Percentiles rank a stretch among this genome's conserved stretches.
These are phyloP conservation scores for Fusarium fracticaudum DNA, from an alignment of 2,329 filamentous ascomycete species.

Conservation along the genomic window DNA sequence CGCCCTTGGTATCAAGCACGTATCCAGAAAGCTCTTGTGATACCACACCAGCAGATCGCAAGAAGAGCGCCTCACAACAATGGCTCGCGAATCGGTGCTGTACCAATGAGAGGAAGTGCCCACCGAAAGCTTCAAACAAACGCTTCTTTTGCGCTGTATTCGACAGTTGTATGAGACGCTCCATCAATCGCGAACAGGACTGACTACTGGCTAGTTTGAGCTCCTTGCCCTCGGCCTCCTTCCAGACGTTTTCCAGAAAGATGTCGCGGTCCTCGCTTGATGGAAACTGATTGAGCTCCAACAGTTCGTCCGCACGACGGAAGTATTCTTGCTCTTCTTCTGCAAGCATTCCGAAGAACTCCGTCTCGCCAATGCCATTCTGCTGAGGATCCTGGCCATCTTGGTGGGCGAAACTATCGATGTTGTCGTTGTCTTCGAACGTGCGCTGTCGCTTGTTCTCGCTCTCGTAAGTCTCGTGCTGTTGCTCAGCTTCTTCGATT, in stretches of 20 bases:
- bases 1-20: constrained; percentile 55
- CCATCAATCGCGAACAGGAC: constrained; percentile 92
- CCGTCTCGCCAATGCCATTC: constrained; percentile 61
- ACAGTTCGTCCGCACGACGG: constrained; percentile 84
- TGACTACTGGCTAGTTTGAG: constrained; percentile 96
- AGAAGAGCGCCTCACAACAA: constrained; percentile 93
- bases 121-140: constrained; percentile 84
- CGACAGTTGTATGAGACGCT: constrained; percentile 86
- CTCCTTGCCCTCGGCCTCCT: constrained; percentile 90
- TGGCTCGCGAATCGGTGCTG: constrained; percentile 97
- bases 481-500: constrained; percentile 41
- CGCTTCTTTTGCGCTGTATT: constrained; percentile 83
- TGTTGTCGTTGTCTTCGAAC: constrained; percentile 31
- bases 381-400: constrained; percentile 39
- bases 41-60: constrained; percentile 81
- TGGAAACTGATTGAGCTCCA: constrained; percentile 89
- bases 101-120: constrained; percentile 88
- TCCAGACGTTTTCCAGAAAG: constrained; percentile 84
- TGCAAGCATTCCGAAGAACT: constrained; percentile 93
- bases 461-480: constrained; percentile 29
- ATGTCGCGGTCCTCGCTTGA: constrained; percentile 75
- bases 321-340: constrained; percentile 97
- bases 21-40: constrained; percentile 73
- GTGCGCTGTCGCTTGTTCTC: constrained; percentile 43
- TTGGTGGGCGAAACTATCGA: constrained; percentile 35